Conservation (phyloP, 1,284 basidiomycete species). For the Bondarzewia mesenterica region DNA sequence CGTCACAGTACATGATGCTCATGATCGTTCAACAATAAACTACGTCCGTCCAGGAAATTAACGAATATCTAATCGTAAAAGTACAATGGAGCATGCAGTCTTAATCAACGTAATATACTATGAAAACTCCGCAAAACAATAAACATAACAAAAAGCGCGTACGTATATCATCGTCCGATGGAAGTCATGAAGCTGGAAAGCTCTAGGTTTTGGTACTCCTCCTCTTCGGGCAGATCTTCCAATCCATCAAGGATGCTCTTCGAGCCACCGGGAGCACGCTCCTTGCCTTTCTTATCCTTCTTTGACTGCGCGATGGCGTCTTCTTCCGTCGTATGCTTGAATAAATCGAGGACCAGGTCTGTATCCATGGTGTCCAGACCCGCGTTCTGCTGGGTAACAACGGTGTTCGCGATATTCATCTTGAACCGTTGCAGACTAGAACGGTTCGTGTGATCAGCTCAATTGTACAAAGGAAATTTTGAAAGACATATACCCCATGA, state of each 20-base stretch:
- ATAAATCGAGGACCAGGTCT: conserved; percentile 92
- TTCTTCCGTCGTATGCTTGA: conserved; percentile 73
- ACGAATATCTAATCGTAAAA: conserved; percentile 4
- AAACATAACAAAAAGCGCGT: conserved; percentile 13
- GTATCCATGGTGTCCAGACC: conserved; percentile 95
- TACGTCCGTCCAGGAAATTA: conserved; percentile 6
- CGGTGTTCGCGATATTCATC: conserved; percentile 93
- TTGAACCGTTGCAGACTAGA: conserved; percentile 93
- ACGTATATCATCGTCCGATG: conserved; percentile 34
- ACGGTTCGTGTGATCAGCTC: conserved; percentile 12
- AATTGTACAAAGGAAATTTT: conserved; percentile 5
- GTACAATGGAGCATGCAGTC: background rate
- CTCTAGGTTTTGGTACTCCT: conserved; percentile 84
- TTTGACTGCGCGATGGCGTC: conserved; percentile 38
- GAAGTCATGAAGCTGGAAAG: conserved; percentile 81
- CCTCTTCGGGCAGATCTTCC: conserved; percentile 83
- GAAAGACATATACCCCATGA: conserved; percentile 77
- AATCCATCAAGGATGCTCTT: conserved; percentile 81
- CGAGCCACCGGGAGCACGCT: conserved; percentile 45
- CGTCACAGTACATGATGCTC: background rate
- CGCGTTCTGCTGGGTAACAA: conserved; percentile 97
- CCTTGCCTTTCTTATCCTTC: conserved; percentile 45
- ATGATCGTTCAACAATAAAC: conserved; percentile 9
- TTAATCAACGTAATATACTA: conserved; percentile 10
- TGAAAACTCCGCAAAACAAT: conserved; percentile 11